Conservation (phyloP, 129 eudicot species). For the Ambrosia artemisiifolia region DNA sequence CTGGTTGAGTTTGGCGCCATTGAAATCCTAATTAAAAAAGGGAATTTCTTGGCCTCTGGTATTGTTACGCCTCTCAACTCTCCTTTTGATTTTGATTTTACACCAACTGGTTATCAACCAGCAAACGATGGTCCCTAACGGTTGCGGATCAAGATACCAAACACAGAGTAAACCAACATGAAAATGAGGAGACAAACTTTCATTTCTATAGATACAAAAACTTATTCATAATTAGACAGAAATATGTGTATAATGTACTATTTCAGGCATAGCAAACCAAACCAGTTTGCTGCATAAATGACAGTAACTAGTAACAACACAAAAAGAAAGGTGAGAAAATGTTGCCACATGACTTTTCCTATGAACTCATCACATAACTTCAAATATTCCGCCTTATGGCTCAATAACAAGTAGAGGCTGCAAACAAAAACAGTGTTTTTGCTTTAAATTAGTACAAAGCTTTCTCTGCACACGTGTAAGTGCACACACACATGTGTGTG, state of each 20-base stretch:
- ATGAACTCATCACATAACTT: slow-evolving; percentile 16
- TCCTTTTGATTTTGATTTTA: neutral
- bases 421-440: slow-evolving; percentile 18
- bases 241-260: neutral
- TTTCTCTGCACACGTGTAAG: neutral
- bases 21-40: neutral
- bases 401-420: slow-evolving; percentile 68
- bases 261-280: neutral
- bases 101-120: neutral
- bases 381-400: slow-evolving; percentile 44
- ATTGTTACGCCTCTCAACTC: neutral
- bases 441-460: neutral
- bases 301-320: neutral
- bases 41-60: neutral
- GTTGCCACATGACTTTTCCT: slow-evolving; percentile 20
- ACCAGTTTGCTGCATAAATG: slow-evolving; percentile 22
- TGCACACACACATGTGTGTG: neutral
- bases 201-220: neutral
- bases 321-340: slow-evolving; percentile 8
- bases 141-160: neutral
- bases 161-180: neutral
- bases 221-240: neutral
- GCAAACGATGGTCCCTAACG: neutral
- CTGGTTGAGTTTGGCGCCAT: too few relatives aligned
- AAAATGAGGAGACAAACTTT: neutral